These are phyloP conservation scores for Psidium guajava DNA, from an alignment of 345 rosid genomes.

Conservation along the genomic window DNA sequence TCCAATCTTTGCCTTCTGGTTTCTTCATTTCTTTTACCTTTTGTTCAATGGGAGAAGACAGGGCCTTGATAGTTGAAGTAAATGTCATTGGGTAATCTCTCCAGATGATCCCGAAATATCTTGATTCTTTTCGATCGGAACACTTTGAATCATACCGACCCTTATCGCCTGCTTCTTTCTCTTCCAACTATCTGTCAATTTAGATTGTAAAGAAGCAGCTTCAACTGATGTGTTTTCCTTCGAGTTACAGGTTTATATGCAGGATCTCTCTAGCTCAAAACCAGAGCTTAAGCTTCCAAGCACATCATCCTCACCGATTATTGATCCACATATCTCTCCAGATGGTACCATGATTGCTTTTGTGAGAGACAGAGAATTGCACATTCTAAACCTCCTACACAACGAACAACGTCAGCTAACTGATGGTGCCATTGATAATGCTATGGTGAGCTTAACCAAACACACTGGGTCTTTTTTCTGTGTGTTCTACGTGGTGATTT, in stretches of 20 bases:
- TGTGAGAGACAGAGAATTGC: constrained; percentile 60
- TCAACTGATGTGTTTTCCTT: not conserved
- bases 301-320: constrained; percentile 45
- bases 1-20: not conserved
- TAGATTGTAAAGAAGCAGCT: not conserved
- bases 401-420: constrained; percentile 58
- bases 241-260: constrained; percentile 59
- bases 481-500: not conserved
- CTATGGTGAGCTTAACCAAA: constrained; percentile 33
- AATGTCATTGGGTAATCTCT: not conserved
- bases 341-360: constrained; percentile 78
- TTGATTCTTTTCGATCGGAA: not conserved
- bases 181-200: not conserved
- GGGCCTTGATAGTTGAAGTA: not conserved
- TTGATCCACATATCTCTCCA: constrained; percentile 85
- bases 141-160: not conserved
- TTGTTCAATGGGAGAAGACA: not conserved
- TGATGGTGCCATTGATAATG: constrained; percentile 45
- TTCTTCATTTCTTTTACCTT: not conserved
- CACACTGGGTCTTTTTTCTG: not conserved
- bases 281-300: constrained; percentile 72
- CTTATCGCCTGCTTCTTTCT: not conserved
- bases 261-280: constrained; percentile 52
- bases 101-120: not conserved
- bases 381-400: constrained; percentile 47